Base-by-base conservation (phyloP, 225 moss, liverwort and hornwort genomes). In the Marchantia paleacea region DNA sequence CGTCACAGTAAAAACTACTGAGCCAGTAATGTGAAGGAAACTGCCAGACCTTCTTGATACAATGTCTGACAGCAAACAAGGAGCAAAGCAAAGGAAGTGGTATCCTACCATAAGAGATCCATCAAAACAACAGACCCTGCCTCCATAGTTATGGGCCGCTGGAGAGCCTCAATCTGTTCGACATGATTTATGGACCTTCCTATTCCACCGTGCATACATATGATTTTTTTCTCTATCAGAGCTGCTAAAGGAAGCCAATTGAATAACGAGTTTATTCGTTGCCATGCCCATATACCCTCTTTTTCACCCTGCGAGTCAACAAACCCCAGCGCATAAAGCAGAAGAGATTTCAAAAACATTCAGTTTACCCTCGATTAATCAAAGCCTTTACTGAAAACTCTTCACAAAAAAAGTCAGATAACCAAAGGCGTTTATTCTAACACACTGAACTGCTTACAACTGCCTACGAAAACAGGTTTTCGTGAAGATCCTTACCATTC, bases 201-300 rank as follows among this genome's bases (percentile, higher is more conserved):
- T 81, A 99, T 99, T 19, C 97, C 97, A 85, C 97, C 95, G 82
- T 99, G 97, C 97, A 99, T 99, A 69, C 97, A 99, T 6, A 99
- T 95, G 22, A 99, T 99, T 70, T 99, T 99, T 87, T 88, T 99
- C 86, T 95, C 97, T 83, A 99, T 99, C 61, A 99, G 66, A 0
- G 97, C 95, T 48, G 97, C 97, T 12, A 99, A 90, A 13, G 97
- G 97, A 74, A 99, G 85, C 97, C 97, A 99, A 55, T 99, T 99
- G 72, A 99, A 99, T 31, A 99, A 87, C 66, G 92, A 91, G 66
- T 99, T 99, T 66, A 99, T 95, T 50, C 97, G 90, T 79, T 99
- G 97, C 97, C 97, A 99, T 7, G 80, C 90, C 97, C 95, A 99
- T 75, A 99, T 93, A 28, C 97, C 97, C 88, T 99, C 95, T 60